Base-by-base conservation (phyloP, 441 rosid species). In the Pelargonium myrrhifolium region DNA sequence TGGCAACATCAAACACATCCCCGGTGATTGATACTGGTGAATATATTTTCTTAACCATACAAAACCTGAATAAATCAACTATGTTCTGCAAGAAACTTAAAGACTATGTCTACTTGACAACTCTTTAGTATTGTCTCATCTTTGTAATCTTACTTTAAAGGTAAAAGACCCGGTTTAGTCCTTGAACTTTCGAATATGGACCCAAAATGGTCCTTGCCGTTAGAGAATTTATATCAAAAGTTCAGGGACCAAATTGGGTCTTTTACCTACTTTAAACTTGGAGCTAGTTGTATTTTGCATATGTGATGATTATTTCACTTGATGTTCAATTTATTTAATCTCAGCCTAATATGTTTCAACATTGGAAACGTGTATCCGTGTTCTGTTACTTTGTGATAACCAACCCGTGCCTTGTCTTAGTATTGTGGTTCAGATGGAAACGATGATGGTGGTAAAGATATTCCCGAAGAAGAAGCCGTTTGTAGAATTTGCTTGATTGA, bases 401-500 rank as follows among this genome's bases (percentile, higher is more conserved):
- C 85, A 73, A 81, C 86, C 78, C 74, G 80, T 75, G 75, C 81
- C 87, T 77, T 76, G 79, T 82, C 85, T 78, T 85, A 85, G 74
- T 79, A 73, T 68, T 78, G 11, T 80, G 71, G 68, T 76, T 66
- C 87, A 87, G 99, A 87, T 84, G 85, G 72, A 74, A 68, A 78
- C 17, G 69, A 65, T 65, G 88, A 83, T 69, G 89, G 83, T 64
- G 94, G 89, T 56, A 97, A 94, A 80, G 96, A 94, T 78, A 94
- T 94, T 62, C 86, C 89, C 5, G 96, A 92, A 85, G 99, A 94
- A 53, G 99, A 89, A 76, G 99, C 99, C 43, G 94, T 94, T 70
- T 94, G 98, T 73, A 84, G 99, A 74, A 94, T 94, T 72, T 94
- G 99, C 82, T 49, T 94, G 69, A 81, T 87, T 59, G 99, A 92